Evolutionary conservation across 2,329 filamentous ascomycete genomes (phyloP).

Genomic region (Cladorrhinum sp.): DNA sequence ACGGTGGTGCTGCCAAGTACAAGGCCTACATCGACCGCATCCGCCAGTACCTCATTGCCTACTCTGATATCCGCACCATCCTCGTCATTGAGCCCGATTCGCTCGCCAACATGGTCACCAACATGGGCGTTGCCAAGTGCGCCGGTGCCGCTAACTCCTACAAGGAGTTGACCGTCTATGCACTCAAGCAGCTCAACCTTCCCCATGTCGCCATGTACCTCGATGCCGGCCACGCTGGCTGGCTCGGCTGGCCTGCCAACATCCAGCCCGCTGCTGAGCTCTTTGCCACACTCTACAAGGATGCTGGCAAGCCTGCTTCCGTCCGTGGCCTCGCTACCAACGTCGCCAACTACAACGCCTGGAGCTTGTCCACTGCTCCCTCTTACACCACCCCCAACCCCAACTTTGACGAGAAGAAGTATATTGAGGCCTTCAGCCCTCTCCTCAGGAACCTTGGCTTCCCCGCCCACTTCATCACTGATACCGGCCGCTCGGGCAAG

Average conservation of each 20-base stretch:
- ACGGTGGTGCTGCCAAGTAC: constrained; percentile 52
- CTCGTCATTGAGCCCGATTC: constrained; percentile 56
- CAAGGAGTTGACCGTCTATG: constrained; percentile 49
- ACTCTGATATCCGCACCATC: constrained; percentile 43
- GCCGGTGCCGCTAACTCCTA: constrained; percentile 47
- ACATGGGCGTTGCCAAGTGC: constrained; percentile 51
- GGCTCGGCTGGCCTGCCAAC: constrained; percentile 58
- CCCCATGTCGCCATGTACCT: constrained; percentile 58
- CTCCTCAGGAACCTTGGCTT: constrained; percentile 51
- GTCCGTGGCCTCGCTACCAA: constrained; percentile 57
- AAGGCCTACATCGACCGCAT: constrained; percentile 54
- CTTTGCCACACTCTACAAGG: constrained; percentile 47
- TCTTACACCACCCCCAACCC: constrained; percentile 47
- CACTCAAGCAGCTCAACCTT: constrained; percentile 50
- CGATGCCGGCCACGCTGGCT: constrained; percentile 57
- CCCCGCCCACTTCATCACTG: constrained; percentile 47
- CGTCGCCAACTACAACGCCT: constrained; percentile 58
- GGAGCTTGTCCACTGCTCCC: constrained; percentile 41
- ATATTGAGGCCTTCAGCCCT: constrained; percentile 61
- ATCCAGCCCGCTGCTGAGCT: constrained; percentile 46
- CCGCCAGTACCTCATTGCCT: constrained; percentile 40
- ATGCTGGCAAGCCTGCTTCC: constrained; percentile 46
- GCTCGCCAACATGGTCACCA: constrained; percentile 58
- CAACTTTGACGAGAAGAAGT: constrained; percentile 55
- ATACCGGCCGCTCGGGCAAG: constrained; percentile 52